Evolutionary conservation across 495 filamentous ascomycete genomes (phyloP), one percentile per base, ranked within the genome.

Genomic region (Rhypophila decipiens): DNA sequence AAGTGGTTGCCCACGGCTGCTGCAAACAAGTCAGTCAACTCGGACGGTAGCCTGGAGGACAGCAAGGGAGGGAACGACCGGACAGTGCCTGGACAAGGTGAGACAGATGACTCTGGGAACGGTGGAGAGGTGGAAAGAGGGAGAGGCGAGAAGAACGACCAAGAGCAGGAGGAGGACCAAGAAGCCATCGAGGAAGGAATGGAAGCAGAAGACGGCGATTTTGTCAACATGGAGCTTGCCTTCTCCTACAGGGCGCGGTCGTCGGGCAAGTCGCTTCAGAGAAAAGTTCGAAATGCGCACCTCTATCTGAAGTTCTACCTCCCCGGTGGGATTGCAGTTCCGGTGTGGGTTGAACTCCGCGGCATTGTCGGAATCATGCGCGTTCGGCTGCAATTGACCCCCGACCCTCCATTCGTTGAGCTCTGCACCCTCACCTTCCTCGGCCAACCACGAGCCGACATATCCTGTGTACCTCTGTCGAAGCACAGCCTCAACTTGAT

Each of bases 201-300:
- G 77, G 83, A 86, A 56, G 83, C 82, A 15, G 84, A 86, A 53
- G 79, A 85, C 55, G 84, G 83, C 4, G 80, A 86, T 51, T 86
- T 86, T 56, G 73, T 85, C 53, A 86, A 86, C 55, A 52, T 86
- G 38, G 85, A 88, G 53, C 64, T 87, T 35, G 79, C 77, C 3
- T 84, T 87, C 56, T 75, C 85, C 9, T 88, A 87, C 63, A 70
- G 82, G 23, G 76, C 78, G 9, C 65, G 76, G 39, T 74, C 70
- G 4, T 77, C 72, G 19, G 68, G 74, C 24, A 77, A 73, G 41
- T 78, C 71, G 12, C 57, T 85, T 27, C 74, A 73, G 46, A 67
- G 71, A 22, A 81, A 85, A 46, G 69, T 76, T 5, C 84, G 85
- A 50, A 84, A 86, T 59, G 81, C 83, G 4, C 85, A 86, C 58